Conservation (phyloP, 1,284 basidiomycete genomes). For the Puccinia horiana region DNA sequence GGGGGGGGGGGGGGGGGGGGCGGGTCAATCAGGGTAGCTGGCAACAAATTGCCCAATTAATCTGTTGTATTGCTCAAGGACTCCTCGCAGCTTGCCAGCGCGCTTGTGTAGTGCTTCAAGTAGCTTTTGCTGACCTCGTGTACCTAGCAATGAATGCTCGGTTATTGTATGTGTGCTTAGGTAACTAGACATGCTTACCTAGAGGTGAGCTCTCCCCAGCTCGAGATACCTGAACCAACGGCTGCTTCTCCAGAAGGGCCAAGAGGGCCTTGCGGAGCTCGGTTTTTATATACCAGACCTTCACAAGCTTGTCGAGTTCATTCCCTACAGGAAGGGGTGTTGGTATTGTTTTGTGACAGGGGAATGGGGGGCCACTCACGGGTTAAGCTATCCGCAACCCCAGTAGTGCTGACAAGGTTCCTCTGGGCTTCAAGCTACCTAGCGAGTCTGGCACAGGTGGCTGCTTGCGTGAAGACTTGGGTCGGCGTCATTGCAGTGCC, state of each 20-base stretch:
- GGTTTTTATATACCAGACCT: not conserved
- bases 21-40: too few species aligned
- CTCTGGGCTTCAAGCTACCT: too few species aligned
- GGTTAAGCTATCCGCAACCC: too few species aligned
- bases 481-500: too few species aligned
- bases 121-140: not conserved
- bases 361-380: too few species aligned
- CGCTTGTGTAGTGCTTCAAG: not conserved
- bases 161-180: not conserved
- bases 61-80: not conserved
- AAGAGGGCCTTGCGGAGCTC: not conserved
- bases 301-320: not conserved
- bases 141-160: not conserved
- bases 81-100: not conserved
- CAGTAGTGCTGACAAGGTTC: too few species aligned
- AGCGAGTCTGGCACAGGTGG: too few species aligned
- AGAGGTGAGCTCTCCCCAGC: not conserved
- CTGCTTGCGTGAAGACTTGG: too few species aligned
- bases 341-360: too few species aligned
- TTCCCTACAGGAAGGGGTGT: too few species aligned
- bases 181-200: not conserved
- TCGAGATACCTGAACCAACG: not conserved
- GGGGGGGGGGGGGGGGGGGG: not conserved
- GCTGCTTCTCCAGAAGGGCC: conserved; percentile 1
- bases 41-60: not conserved